Evolutionary conservation across 228 moss, liverwort and hornwort species (phyloP), one percentile per base, ranked within the genome.

Genomic region (Sphagnum magellanicum): DNA sequence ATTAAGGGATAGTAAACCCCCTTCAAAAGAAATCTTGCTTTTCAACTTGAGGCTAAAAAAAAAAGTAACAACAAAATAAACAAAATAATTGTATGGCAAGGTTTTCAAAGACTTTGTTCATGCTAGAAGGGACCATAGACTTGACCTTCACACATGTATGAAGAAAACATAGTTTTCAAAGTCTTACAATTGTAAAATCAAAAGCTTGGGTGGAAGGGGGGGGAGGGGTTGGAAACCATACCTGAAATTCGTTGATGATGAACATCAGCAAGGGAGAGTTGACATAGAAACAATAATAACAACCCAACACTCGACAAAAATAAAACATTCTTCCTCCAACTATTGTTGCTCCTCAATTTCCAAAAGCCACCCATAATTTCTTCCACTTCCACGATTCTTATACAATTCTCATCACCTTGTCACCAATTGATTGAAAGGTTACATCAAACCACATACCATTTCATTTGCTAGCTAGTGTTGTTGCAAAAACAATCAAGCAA

Each of bases 181-280:
- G 1, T 10, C 4, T 12, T 14, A 49, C 0, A 14, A n/a, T 7
- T 59, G 12, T 10, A 49, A 14, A 48, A 4, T 4, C 13, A 47
- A 49, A 57, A 6, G 32, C 32, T 32, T 32, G 32, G 32, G 32
- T 32, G 3, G 32, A 2, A 32, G 32, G 3, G 32, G 6, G 4
- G 52, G 12, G 48, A 50, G 14, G 16, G 16, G 58, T 3, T 15
- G 16, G 0, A 32, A 32, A 32, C 32, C 32, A 32, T 78, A 94
- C 94, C 94, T 79, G 94, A 95, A 73, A 95, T 95, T 11, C 92
- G 84, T 50, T 83, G 88, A 76, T 95, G 92, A 49, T 70, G 82
- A 4, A 10, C 76, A 50, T 68, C 60, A 13, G 80, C 73, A 50
- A 15, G 16, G 15, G 49, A 64, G 32, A n/a, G 5, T 49, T 47